A percentile compares a stretch with the other conserved stretches of the same genome.
phyloP scores from a whole-genome alignment of 768 basidiomycete genomes.

The Tephrocybe sp. region DNA sequence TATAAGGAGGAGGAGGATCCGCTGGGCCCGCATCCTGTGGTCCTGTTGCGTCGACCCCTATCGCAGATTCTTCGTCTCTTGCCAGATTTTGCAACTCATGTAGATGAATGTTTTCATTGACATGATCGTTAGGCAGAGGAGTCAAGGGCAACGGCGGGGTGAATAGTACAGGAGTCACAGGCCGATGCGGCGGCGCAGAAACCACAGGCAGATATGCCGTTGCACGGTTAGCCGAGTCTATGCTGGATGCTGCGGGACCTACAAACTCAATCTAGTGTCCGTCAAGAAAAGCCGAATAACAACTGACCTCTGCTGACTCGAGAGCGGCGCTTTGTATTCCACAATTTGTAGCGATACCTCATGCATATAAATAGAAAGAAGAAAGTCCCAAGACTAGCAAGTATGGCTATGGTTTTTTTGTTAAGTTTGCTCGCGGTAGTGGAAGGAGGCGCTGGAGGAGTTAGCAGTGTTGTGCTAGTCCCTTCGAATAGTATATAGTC shows the following conservation, averaged over 20 bases:
- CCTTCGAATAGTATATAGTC: slow-evolving; percentile 7
- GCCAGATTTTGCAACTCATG: not conserved
- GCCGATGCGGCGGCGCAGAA: too few species aligned
- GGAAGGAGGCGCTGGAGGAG: not conserved
- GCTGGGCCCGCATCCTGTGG: slow-evolving; percentile 6
- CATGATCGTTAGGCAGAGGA: not conserved
- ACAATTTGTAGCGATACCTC: too few species aligned
- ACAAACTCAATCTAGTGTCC: too few species aligned
- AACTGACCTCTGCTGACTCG: too few species aligned
- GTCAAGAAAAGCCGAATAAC: too few species aligned
- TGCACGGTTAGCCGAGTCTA: too few species aligned
- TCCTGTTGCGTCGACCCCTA: not conserved
- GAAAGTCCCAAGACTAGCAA: too few species aligned
- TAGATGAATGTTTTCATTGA: not conserved
- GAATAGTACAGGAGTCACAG: too few species aligned
- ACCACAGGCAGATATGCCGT: too few species aligned
- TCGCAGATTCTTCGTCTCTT: slow-evolving; percentile 1
- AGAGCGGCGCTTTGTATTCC: too few species aligned
- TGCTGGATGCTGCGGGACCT: too few species aligned
- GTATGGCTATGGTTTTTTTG: not conserved
- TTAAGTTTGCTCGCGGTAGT: not conserved
- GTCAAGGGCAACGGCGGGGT: not conserved
- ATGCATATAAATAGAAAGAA: too few species aligned
- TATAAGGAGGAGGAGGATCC: slow-evolving; percentile 6
- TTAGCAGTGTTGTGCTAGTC: not conserved